phyloP scores from a whole-genome alignment of 1,139 yeast species.

The Kurtzmaniella quercitrusa region DNA sequence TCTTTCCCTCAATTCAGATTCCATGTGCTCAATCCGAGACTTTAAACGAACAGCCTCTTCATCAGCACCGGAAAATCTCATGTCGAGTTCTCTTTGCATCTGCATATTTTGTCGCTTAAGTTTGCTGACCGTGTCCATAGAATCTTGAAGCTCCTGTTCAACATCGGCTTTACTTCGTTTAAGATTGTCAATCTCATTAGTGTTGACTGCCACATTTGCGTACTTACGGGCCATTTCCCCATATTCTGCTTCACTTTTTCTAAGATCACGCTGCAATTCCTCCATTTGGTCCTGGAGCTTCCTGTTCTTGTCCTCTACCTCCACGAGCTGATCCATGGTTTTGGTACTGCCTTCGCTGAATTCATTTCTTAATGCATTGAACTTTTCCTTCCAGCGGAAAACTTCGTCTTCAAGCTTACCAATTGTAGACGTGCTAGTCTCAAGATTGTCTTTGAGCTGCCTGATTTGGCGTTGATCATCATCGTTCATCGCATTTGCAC shows the following conservation, averaged over 20 bases:
- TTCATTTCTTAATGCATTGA: conserved; percentile 7
- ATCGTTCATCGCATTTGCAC: background rate
- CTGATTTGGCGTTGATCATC: background rate
- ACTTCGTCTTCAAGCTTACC: conserved; percentile 1
- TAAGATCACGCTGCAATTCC: background rate
- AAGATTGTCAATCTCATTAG: background rate
- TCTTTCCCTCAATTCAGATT: conserved; percentile 18
- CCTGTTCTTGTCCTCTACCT: background rate
- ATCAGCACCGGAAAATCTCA: conserved; percentile 11
- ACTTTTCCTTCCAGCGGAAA: conserved; percentile 1
- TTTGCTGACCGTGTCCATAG: background rate
- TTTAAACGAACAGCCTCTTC: conserved; percentile 8
- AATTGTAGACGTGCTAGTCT: background rate
- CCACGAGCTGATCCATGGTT: conserved; percentile 2
- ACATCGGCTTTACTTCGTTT: background rate
- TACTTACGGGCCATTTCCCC: background rate
- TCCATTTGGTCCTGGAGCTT: conserved; percentile 2
- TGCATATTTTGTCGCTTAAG: conserved; percentile 2
- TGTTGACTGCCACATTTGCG: background rate
- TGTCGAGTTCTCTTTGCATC: conserved; percentile 3
- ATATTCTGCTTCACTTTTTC: background rate
- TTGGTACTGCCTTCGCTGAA: conserved; percentile 7
- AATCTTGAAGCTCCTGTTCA: background rate
- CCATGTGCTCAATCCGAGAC: conserved; percentile 12
- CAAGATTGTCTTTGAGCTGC: background rate